Percentiles rank a stretch among this genome's conserved stretches.
Evolutionary conservation across 225 moss, liverwort and hornwort species (phyloP).

Genomic region (Sphagnum contortum): DNA sequence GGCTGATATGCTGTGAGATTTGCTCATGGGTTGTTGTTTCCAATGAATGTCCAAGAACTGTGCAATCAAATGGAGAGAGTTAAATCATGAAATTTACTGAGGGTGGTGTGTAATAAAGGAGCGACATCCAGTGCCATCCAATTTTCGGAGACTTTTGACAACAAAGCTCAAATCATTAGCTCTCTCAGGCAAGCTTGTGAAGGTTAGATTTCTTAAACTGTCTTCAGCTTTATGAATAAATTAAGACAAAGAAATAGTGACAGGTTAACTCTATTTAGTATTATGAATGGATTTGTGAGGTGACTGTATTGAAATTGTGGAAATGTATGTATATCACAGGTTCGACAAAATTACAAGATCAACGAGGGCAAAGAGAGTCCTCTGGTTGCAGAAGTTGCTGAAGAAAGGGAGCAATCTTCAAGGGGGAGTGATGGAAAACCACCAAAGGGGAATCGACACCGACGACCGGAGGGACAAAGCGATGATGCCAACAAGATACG

Average conservation of each 20-base stretch:
- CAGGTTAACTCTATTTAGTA: background rate
- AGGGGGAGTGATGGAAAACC: conserved; percentile 56
- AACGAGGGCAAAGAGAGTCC: conserved; percentile 49
- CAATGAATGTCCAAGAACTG: too few relatives aligned
- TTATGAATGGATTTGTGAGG: background rate
- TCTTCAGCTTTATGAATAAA: background rate
- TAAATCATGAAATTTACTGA: too few relatives aligned
- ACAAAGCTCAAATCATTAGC: conserved; percentile 92
- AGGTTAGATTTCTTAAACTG: conserved; percentile 43
- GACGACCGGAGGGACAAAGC: conserved; percentile 66
- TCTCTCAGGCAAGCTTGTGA: conserved; percentile 77
- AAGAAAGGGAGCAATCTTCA: conserved; percentile 42
- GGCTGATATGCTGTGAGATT: too few relatives aligned
- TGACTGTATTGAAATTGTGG: background rate
- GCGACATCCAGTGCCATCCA: conserved; percentile 95
- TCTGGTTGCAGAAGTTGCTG: conserved; percentile 38
- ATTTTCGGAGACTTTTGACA: conserved; percentile 91
- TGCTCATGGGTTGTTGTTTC: too few relatives aligned
- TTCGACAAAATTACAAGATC: conserved; percentile 89
- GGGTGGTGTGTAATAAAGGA: conserved; percentile 55
- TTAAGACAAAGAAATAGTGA: background rate
- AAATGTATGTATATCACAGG: conserved; percentile 13
- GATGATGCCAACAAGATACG: conserved; percentile 70
- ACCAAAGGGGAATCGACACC: conserved; percentile 49
- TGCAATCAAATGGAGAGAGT: too few relatives aligned